Base-by-base conservation (phyloP, 257 asterid species). In the Oldenlandia corymbosa region DNA sequence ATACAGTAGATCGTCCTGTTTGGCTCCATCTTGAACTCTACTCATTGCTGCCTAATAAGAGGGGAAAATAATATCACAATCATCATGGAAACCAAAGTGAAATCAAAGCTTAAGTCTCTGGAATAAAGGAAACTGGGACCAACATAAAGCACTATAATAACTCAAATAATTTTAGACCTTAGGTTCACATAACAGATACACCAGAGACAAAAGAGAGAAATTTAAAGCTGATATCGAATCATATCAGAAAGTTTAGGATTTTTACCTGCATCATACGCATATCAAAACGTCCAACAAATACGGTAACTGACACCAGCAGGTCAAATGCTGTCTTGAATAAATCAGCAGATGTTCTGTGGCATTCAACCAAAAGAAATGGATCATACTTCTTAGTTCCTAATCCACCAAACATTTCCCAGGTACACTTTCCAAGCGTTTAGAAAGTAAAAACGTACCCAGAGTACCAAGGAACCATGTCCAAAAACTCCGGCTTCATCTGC, bases 251-350 rank as follows among this genome's bases (percentile, higher is more conserved):
- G 69, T 27, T n/a, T 39, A 31, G 39, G 7, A 18, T 16, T 26
- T 11, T 58, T 79, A 92, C 99, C 97, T 93, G 97, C 99, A 93
- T 85, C 96, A 90, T 93, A 39, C 99, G 97, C 97, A 93, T 93
- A 87, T 93, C 99, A 73, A 93, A 93, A 69, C 99, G 99, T n/a
- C 99, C 99, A 70, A 93, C 99, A 77, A 93, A 93, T 56, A 93
- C 86, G 39, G 99, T 90, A 53, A 93, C 97, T 13, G 99, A 93
- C 47, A 93, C 99, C 77, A 93, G 79, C 53, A 93, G 87, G 79
- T 93, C 99, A 81, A 93, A 93, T 55, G 85, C 95, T 48, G 99
- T 93, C 95, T 93, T 93, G 64, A 93, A 93, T 58, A 93, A 83
- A 80, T 93, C 97, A 55, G 99, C 97, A 51, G 97, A 93, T 42